These are phyloP conservation scores for Hypoxylon intermedium DNA, from an alignment of 495 filamentous ascomycete species.

Conservation along the genomic window DNA sequence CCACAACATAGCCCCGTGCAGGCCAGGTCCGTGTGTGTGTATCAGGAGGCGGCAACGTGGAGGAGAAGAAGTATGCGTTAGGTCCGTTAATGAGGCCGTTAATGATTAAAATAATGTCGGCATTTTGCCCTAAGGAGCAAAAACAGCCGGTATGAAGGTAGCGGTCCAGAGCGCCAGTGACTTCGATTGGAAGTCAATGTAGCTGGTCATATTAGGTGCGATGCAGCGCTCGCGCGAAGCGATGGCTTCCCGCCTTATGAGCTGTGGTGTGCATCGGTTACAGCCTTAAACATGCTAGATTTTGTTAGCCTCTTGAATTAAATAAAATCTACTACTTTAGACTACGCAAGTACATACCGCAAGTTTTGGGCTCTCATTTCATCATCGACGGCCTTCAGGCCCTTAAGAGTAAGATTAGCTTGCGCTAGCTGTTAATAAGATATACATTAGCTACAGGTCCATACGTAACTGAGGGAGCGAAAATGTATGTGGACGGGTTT, in stretches of 20 bases:
- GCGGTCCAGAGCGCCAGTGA: no score
- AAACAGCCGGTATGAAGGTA: no score
- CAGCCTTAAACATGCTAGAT: slow-evolving; percentile 49
- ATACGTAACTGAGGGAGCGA: slow-evolving; percentile 2
- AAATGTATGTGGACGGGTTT: slow-evolving; percentile 1
- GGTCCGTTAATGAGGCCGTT: no score
- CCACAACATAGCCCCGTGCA: no score
- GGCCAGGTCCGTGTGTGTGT: no score
- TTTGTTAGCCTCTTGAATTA: slow-evolving; percentile 19
- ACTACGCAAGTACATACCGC: slow-evolving; percentile 29
- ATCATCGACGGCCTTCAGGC: slow-evolving; percentile 55
- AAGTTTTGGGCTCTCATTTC: slow-evolving; percentile 57
- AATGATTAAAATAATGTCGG: no score
- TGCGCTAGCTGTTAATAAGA: slow-evolving; percentile 55
- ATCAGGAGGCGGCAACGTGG: no score
- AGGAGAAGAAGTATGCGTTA: no score
- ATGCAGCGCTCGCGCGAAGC: no score
- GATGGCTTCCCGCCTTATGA: slow-evolving; percentile 7
- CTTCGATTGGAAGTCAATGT: no score
- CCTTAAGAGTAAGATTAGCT: slow-evolving; percentile 51
- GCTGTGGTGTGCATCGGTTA: slow-evolving; percentile 16
- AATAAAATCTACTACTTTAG: neutral
- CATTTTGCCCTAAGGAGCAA: no score
- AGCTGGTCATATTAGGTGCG: no score
- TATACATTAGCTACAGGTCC: slow-evolving; percentile 29